phyloP scores from a whole-genome alignment of 1,139 yeast genomes.

The Suzukiozyma palmioleophila region DNA sequence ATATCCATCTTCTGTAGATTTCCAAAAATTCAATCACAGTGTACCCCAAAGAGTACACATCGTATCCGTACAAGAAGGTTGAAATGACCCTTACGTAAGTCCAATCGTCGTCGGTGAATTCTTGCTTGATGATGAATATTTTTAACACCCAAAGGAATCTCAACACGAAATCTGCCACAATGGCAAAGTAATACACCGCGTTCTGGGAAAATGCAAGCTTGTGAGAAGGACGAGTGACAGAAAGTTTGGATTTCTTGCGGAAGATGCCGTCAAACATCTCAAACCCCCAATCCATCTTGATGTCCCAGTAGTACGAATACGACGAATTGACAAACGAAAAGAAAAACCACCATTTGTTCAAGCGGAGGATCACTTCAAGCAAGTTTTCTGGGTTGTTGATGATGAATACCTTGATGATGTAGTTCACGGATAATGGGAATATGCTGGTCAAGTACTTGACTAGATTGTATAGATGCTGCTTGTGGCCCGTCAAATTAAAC shows the following conservation, averaged over 20 bases:
- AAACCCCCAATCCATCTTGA: constrained; percentile 84
- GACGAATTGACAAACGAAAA: constrained; percentile 59
- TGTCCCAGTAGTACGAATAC: constrained; percentile 85
- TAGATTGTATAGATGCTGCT: constrained; percentile 62
- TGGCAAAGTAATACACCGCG: constrained; percentile 47
- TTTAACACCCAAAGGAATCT: constrained; percentile 77
- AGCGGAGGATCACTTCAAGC: constrained; percentile 10
- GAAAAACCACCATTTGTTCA: constrained; percentile 45
- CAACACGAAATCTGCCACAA: constrained; percentile 54
- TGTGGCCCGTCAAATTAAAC: constrained; percentile 46
- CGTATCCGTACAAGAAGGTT: constrained; percentile 37
- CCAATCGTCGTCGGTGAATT: constrained; percentile 9
- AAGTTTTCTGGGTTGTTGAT: constrained; percentile 9
- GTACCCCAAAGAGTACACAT: constrained; percentile 54
- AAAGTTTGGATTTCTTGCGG: constrained; percentile 4
- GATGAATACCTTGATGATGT: constrained; percentile 28
- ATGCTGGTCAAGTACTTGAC: constrained; percentile 68
- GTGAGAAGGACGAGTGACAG: constrained; percentile 7
- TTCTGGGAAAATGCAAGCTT: constrained; percentile 7
- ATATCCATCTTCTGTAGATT: constrained; percentile 75
- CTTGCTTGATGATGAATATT: constrained; percentile 28
- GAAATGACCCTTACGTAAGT: constrained; percentile 18
- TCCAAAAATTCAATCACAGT: constrained; percentile 68
- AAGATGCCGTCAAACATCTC: constrained; percentile 41
- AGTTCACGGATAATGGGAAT: constrained; percentile 53